Evolutionary conservation across 1,284 basidiomycete species (phyloP), one percentile per base, ranked within the genome.

Genomic region (Sanghuangporus baumii): DNA sequence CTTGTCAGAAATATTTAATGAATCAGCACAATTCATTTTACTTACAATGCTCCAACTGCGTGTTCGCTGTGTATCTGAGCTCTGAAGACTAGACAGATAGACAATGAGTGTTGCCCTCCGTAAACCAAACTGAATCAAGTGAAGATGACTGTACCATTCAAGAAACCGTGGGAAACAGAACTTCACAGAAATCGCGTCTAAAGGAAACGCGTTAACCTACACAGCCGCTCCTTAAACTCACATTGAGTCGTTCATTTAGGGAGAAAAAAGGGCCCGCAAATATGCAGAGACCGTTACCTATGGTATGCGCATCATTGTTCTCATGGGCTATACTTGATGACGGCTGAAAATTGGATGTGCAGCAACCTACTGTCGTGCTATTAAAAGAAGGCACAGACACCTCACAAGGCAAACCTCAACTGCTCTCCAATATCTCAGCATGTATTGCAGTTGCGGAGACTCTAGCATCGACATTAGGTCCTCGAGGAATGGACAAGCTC

Each of bases 401-500:
- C 8, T 98, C 95, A 16, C 96, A 98, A 78, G 96, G 96, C 72
- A 94, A 88, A 67, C 87, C 89, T 9, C 96, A 99, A 77, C 79
- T 98, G 58, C 83, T 99, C 54, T 96, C 94, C 63, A 99, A 99
- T 77, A 98, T 98, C 73, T 90, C 91, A 18, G 95, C 95, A 75
- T 97, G 95, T 77, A 84, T 96, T 60, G 93, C 94, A 9, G 89
- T 98, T 68, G 80, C 94, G 57, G 86, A 93, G 71, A 97, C 93
- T 0, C 84, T 98, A 63, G 86, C 97, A 14, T 95, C 88, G 61
- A 99, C 97, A 37, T 86, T 99, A n/a, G 97, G 97, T 16, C 97
- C 97, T 14, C 83, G 97, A 66, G 97, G 97, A 66, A 98, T 98
- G 96, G 96, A 98, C 79, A 99, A 98, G 76, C 82, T 99, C 62